Evolutionary conservation across 1,139 yeast genomes (phyloP).

Genomic region (Candida tropicalis): DNA sequence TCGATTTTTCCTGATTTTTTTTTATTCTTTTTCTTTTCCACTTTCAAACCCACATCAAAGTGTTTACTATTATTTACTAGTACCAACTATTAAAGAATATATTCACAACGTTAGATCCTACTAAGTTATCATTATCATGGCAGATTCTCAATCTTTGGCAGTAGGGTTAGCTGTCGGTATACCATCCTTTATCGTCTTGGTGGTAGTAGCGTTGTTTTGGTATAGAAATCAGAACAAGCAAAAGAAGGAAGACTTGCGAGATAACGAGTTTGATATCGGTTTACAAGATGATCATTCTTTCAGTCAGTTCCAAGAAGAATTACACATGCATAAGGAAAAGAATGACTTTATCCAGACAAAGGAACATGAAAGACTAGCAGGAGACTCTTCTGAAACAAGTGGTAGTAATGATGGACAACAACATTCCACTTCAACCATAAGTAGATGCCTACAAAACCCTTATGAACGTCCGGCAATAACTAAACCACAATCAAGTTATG

Average conservation of each 20-base stretch:
- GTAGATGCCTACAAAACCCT: conserved; percentile 6
- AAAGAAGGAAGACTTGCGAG: conserved; percentile 32
- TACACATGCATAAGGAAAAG: conserved; percentile 24
- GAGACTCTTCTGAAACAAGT: conserved; percentile 2
- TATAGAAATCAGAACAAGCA: conserved; percentile 36
- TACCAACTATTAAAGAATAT: too few relatives aligned
- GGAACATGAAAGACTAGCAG: conserved; percentile 3
- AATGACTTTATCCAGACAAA: conserved; percentile 6
- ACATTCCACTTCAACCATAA: conserved; percentile 6
- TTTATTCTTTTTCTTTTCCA: background rate
- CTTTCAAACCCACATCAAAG: too few relatives aligned
- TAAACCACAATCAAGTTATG: conserved; percentile 31
- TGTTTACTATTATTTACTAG: too few relatives aligned
- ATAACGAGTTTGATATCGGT: conserved; percentile 38
- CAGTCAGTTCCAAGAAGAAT: conserved; percentile 40
- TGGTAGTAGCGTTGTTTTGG: conserved; percentile 28
- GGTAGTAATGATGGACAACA: conserved; percentile 8
- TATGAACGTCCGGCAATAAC: conserved; percentile 4
- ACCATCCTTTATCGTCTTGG: conserved; percentile 36
- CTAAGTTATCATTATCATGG: conserved; percentile 19
- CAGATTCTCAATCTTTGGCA: conserved; percentile 27
- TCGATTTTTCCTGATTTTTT: background rate
- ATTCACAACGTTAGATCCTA: background rate
- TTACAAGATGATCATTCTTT: conserved; percentile 42
- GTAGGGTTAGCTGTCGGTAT: conserved; percentile 50